A percentile compares a stretch with the other conserved stretches of the same genome.
phyloP scores from a whole-genome alignment of 1,139 yeast genomes.

The Scheffersomyces lignicola region DNA sequence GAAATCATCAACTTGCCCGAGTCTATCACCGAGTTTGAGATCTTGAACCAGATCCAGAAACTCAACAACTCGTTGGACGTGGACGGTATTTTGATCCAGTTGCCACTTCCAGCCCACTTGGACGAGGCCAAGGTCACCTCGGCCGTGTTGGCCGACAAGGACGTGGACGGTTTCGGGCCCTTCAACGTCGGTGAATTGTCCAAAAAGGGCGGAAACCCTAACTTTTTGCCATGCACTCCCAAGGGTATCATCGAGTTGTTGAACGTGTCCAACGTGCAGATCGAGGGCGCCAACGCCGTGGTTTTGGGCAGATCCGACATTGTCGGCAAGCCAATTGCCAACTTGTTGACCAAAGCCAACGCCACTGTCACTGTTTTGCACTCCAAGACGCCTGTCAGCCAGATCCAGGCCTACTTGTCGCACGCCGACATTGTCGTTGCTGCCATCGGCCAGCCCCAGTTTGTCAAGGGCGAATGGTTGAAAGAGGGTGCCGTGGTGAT shows the following conservation, averaged over 20 bases:
- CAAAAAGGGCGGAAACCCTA: slow-evolving; percentile 84
- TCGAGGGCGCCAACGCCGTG: slow-evolving; percentile 84
- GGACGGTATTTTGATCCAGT: slow-evolving; percentile 88
- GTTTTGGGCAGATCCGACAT: slow-evolving; percentile 96
- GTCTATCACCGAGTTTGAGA: slow-evolving; percentile 53
- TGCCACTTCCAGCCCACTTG: slow-evolving; percentile 84
- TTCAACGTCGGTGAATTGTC: slow-evolving; percentile 88
- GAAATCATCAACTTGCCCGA: slow-evolving; percentile 68
- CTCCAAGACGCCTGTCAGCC: slow-evolving; percentile 60
- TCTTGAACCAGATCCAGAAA: slow-evolving; percentile 57
- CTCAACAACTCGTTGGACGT: slow-evolving; percentile 70
- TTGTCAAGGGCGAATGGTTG: slow-evolving; percentile 87
- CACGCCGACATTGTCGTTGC: slow-evolving; percentile 89
- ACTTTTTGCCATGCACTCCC: slow-evolving; percentile 94
- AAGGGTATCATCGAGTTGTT: slow-evolving; percentile 86
- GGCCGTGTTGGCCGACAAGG: slow-evolving; percentile 76
- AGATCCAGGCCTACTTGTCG: slow-evolving; percentile 58
- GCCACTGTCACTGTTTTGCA: slow-evolving; percentile 88
- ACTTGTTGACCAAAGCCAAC: slow-evolving; percentile 72
- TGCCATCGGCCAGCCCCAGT: slow-evolving; percentile 85
- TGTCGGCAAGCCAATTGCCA: slow-evolving; percentile 92
- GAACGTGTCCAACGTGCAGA: slow-evolving; percentile 56
- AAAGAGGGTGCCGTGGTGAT: slow-evolving; percentile 82
- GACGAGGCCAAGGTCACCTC: slow-evolving; percentile 78
- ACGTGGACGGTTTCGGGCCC: slow-evolving; percentile 95